phyloP scores from a whole-genome alignment of 345 rosid genomes.

The Mercurialis annua region DNA sequence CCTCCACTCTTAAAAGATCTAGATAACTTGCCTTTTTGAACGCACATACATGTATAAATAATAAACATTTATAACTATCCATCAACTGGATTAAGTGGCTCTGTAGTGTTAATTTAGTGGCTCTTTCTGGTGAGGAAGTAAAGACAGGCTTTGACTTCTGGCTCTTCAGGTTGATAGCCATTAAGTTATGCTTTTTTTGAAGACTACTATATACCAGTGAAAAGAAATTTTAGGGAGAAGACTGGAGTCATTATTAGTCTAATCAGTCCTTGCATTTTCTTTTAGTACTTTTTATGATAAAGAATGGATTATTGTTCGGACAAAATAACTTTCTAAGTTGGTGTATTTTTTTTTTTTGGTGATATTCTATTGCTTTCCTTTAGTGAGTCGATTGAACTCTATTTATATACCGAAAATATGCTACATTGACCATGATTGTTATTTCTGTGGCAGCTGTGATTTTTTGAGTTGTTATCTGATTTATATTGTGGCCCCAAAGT shows the following conservation, averaged over 20 bases:
- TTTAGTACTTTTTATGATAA: background rate
- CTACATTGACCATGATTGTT: background rate
- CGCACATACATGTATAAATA: background rate
- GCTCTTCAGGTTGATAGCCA: background rate
- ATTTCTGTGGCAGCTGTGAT: background rate
- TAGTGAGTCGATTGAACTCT: background rate
- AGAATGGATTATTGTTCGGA: no score
- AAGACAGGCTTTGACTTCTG: background rate
- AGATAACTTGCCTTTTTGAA: background rate
- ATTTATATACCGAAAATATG: no score
- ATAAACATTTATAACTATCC: background rate
- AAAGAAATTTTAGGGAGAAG: background rate
- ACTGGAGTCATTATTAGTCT: background rate
- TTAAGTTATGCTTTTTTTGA: background rate
- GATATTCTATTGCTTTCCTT: background rate
- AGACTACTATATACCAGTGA: background rate
- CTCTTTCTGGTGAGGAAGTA: background rate
- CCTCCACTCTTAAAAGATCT: conserved; percentile 2
- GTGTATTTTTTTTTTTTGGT: background rate
- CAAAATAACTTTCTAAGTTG: background rate
- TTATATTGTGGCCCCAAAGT: background rate
- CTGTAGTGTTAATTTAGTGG: background rate
- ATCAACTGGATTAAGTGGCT: background rate
- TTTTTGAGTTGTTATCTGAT: background rate
- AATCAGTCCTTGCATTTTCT: background rate